Percentiles rank a stretch among this genome's conserved stretches.
Evolutionary conservation across 2,329 filamentous ascomycete species (phyloP).

Genomic region (Claviceps maximensis): DNA sequence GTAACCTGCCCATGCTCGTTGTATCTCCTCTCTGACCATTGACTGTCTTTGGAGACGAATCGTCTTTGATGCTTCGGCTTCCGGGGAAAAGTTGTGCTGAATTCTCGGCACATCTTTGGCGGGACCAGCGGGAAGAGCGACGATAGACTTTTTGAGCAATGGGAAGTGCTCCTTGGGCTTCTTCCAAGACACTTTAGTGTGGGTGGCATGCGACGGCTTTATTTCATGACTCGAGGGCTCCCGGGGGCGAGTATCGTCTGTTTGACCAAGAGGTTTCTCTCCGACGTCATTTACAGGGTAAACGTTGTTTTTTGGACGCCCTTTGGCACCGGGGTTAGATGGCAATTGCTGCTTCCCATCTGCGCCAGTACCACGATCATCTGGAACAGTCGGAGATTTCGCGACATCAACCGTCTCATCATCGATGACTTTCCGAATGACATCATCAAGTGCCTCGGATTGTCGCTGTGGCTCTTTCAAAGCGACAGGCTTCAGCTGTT

Average conservation of each 20-base stretch:
- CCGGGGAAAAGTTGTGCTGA: constrained; percentile 58
- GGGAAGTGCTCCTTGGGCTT: constrained; percentile 68
- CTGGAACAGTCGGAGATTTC: background rate
- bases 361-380: background rate
- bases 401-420: background rate
- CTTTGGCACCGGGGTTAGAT: background rate
- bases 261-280: background rate
- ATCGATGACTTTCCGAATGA: no score
- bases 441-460: background rate
- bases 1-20: constrained; percentile 73
- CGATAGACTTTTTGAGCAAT: constrained; percentile 54
- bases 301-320: background rate
- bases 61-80: constrained; percentile 44
- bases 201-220: constrained; percentile 1
- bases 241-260: constrained; percentile 12
- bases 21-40: constrained; percentile 59
- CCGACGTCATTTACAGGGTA: background rate
- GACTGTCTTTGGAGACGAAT: constrained; percentile 52
- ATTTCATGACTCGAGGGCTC: constrained; percentile 14
- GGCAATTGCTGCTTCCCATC: background rate
- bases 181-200: constrained; percentile 49
- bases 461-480: constrained; percentile 1
- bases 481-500: background rate
- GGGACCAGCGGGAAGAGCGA: constrained; percentile 58
- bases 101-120: constrained; percentile 61